phyloP scores from a whole-genome alignment of 2,329 filamentous ascomycete species.

The Colletotrichum euphorbiae region DNA sequence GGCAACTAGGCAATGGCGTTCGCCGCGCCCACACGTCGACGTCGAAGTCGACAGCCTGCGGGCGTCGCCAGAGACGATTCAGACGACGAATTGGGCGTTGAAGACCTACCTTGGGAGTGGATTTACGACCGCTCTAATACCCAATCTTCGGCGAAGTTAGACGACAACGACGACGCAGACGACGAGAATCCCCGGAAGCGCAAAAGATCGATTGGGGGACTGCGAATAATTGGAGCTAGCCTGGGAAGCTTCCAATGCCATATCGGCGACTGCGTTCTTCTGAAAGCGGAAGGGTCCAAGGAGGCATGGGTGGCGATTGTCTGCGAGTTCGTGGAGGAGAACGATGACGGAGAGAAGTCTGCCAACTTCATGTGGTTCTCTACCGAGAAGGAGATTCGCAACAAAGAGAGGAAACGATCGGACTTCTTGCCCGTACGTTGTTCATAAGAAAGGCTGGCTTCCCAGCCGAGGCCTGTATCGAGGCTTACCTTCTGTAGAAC shows the following conservation, averaged over 20 bases:
- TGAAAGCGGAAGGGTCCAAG: conserved; percentile 87
- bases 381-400: conserved; percentile 88
- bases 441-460: neutral
- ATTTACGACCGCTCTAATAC: conserved; percentile 67
- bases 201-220: neutral
- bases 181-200: neutral
- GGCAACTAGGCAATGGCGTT: neutral
- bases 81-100: conserved; percentile 84
- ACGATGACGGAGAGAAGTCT: conserved; percentile 80
- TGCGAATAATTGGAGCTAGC: conserved; percentile 78
- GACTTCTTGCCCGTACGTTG: conserved; percentile 77
- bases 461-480: neutral
- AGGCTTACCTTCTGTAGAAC: conserved; percentile 63
- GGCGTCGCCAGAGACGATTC: conserved; percentile 82
- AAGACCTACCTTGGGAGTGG: conserved; percentile 84
- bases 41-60: conserved; percentile 44
- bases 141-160: neutral
- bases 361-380: conserved; percentile 98
- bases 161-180: neutral
- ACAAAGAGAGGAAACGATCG: conserved; percentile 81
- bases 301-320: conserved; percentile 95
- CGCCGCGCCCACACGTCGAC: too few relatives aligned
- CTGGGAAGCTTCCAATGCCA: conserved; percentile 85
- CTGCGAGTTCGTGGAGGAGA: conserved; percentile 81
- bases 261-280: conserved; percentile 84